Evolutionary conservation across 2,329 filamentous ascomycete species (phyloP), one percentile per base, ranked within the genome.

Genomic region (Clonostachys chloroleuca): DNA sequence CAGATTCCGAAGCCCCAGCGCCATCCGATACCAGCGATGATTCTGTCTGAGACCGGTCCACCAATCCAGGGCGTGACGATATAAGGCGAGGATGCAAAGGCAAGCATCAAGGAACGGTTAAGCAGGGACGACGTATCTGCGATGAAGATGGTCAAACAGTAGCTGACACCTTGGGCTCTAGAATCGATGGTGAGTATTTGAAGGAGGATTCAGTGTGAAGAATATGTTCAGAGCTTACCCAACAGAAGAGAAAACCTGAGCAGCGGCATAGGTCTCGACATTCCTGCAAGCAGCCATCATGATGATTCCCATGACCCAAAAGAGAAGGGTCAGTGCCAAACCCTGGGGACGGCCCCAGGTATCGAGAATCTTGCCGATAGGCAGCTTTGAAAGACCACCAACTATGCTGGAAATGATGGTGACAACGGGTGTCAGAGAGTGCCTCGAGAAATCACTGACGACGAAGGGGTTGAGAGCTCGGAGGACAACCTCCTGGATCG

Each of bases 1-100:
- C 81, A 87, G 51, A 80, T 73, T 43, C 84, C 84, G 52, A 83
- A 84, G 5, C 77, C 84, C 85, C 85, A 89, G 47, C 83, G 74
- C 78, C 80, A 88, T 42, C 75, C 78, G 6, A 74, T 66, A 16
- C 74, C 64, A 10, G 61, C 50, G 17, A 80, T 65, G 45, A 84
- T 75, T 1, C 66, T 62, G 12, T 79, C 67, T 0, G 77, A 75
- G 44, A 83, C 76, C 18, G 74, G 77, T 0, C 80, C 76, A 5
- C 81, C 79, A n/a, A 80, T 74, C 69, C 81, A 88, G 7, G 83
- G 80, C 1, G 82, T 85, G 47, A 81, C 73, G 51, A 89, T 76
- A 58, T 83, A 86, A 1, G 85, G 85, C 3, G 85, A 80, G 16
- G 78, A 73, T 13, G 81, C 80, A 51, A 87, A 76, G 2, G 81